Conservation (phyloP, 306 rosid species). For the Trifolium dubium region DNA sequence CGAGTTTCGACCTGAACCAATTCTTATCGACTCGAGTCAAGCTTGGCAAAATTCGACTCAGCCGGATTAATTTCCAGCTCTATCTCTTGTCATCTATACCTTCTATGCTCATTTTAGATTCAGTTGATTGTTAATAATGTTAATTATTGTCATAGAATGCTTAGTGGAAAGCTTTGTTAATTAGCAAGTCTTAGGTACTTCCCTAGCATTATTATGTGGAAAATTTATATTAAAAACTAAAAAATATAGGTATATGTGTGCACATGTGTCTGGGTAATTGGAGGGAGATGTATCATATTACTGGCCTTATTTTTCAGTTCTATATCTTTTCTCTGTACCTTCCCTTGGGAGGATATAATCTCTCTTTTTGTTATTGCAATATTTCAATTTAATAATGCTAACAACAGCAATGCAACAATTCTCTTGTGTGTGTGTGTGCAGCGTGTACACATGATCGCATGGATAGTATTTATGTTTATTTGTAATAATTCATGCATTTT, state of each 20-base stretch:
- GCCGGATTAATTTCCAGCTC: too few relatives aligned
- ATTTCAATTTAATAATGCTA: slow-evolving; percentile 1
- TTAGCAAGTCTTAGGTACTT: background rate
- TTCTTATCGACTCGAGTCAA: too few relatives aligned
- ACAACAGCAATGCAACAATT: background rate
- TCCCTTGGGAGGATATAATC: slow-evolving; percentile 15
- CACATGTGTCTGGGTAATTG: background rate
- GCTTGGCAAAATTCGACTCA: too few relatives aligned
- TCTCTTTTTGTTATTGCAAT: background rate
- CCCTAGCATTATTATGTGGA: background rate
- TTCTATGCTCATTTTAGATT: background rate
- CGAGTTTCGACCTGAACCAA: too few relatives aligned
- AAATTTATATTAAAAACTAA: slow-evolving; percentile 15
- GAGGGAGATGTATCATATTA: background rate
- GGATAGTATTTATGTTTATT: background rate
- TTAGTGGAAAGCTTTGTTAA: background rate
- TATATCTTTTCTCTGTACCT: background rate
- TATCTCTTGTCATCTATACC: background rate
- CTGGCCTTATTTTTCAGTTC: slow-evolving; percentile 11
- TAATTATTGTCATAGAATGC: background rate
- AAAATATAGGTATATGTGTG: background rate
- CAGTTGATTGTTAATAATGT: background rate
- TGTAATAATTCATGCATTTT: slow-evolving; percentile 18
- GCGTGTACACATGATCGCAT: too few relatives aligned
- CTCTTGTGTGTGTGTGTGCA: background rate